These are phyloP conservation scores for Neurospora sublineolata DNA, from an alignment of 495 filamentous ascomycete species.

Conservation along the genomic window DNA sequence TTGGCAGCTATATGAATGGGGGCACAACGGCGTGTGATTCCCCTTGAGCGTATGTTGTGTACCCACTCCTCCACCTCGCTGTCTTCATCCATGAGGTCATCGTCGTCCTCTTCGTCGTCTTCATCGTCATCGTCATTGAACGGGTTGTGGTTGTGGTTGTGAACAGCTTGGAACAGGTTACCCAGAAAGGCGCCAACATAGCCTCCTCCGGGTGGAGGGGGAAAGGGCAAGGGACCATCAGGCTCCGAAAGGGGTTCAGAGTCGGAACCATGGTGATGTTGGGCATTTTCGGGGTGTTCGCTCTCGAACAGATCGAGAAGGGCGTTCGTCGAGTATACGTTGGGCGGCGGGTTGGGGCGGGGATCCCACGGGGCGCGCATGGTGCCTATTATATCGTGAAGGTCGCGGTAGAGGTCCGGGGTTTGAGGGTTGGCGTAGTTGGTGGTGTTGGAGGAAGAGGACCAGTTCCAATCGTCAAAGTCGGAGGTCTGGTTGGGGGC, in stretches of 20 bases:
- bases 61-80: neutral
- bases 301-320: neutral
- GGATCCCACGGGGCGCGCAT: neutral
- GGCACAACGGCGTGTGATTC: neutral
- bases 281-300: neutral
- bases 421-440: neutral
- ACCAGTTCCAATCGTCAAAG: neutral
- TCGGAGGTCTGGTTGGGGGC: neutral
- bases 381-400: neutral
- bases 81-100: neutral
- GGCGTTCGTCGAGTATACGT: neutral
- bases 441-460: neutral
- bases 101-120: neutral
- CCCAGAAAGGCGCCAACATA: neutral
- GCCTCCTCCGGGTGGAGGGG: neutral
- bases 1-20: neutral
- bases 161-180: neutral
- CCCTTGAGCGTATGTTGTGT: neutral
- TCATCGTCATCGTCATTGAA: neutral
- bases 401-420: neutral
- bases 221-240: neutral
- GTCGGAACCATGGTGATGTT: neutral
- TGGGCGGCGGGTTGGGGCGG: neutral
- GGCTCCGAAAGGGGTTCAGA: neutral
- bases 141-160: neutral